These are phyloP conservation scores for Quercus phellos DNA, from an alignment of 331 rosid species.

Conservation along the genomic window DNA sequence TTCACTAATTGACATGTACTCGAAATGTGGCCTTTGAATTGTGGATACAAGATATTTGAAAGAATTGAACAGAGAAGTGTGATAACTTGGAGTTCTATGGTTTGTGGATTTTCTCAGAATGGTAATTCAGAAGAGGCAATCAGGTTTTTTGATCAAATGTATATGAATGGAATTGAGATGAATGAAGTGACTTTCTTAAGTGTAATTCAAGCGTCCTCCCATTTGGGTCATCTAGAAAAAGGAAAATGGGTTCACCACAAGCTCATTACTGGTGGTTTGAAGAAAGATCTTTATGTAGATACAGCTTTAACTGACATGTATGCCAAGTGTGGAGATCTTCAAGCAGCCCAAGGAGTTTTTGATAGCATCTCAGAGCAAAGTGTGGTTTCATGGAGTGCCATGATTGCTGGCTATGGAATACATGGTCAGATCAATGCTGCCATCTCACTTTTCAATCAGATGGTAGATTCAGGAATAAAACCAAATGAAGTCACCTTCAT, in stretches of 20 bases:
- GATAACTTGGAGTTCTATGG: constrained; percentile 81
- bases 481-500: constrained; percentile 84
- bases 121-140: constrained; percentile 69
- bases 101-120: constrained; percentile 69
- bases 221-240: constrained; percentile 66
- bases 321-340: constrained; percentile 85
- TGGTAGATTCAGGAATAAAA: constrained; percentile 50
- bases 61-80: constrained; percentile 38
- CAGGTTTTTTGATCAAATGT: constrained; percentile 64
- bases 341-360: constrained; percentile 48
- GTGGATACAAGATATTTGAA: constrained; percentile 54
- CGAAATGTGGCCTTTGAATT: constrained; percentile 67
- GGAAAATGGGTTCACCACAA: constrained; percentile 96
- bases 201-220: constrained; percentile 85
- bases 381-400: constrained; percentile 80
- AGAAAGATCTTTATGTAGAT: constrained; percentile 46
- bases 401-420: constrained; percentile 81
- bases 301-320: constrained; percentile 86
- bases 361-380: constrained; percentile 57
- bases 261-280: constrained; percentile 46
- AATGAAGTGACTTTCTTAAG: constrained; percentile 68
- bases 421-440: constrained; percentile 63
- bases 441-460: constrained; percentile 46
- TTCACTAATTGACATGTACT: constrained; percentile 83
- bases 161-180: constrained; percentile 39